A percentile compares a stretch with the other conserved stretches of the same genome.
These are phyloP conservation scores for Neurospora sublineolata DNA, from an alignment of 495 filamentous ascomycete species.

Conservation along the genomic window DNA sequence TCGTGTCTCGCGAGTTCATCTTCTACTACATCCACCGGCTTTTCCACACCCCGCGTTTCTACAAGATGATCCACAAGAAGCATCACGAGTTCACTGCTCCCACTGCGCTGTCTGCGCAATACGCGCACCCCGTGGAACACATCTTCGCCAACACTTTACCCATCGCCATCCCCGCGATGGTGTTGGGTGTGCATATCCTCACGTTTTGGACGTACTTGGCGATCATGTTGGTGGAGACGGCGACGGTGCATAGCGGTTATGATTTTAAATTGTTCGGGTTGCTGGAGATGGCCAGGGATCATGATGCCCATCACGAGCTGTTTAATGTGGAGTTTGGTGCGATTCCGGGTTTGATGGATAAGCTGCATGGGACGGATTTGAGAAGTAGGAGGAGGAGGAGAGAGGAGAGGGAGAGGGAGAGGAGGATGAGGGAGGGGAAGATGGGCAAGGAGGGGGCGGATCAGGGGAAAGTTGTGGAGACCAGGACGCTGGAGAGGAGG, in stretches of 20 bases:
- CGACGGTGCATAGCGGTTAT: conserved; percentile 45
- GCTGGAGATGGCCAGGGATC: conserved; percentile 29
- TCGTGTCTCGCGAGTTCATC: conserved; percentile 37
- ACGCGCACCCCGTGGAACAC: conserved; percentile 48
- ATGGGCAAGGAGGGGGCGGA: background rate
- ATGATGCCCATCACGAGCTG: conserved; percentile 44
- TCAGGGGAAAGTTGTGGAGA: background rate
- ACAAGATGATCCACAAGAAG: conserved; percentile 41
- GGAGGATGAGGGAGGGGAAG: background rate
- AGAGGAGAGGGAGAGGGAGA: background rate
- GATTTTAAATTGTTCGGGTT: conserved; percentile 25
- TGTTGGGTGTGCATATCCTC: conserved; percentile 36
- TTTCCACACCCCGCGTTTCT: conserved; percentile 40
- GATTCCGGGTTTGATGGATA: conserved; percentile 30
- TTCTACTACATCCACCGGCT: conserved; percentile 49
- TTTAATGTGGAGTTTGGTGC: conserved; percentile 29
- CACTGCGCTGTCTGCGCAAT: conserved; percentile 46
- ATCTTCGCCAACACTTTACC: conserved; percentile 44
- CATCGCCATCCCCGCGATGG: conserved; percentile 38
- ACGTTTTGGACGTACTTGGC: conserved; percentile 41
- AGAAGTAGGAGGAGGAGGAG: conserved; percentile 8
- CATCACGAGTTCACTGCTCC: conserved; percentile 50
- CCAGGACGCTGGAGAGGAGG: background rate
- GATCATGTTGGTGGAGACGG: conserved; percentile 37
- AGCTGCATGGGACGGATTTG: conserved; percentile 31